Evolutionary conservation across 2,329 filamentous ascomycete genomes (phyloP).

Genomic region (Aspergillus piperis): DNA sequence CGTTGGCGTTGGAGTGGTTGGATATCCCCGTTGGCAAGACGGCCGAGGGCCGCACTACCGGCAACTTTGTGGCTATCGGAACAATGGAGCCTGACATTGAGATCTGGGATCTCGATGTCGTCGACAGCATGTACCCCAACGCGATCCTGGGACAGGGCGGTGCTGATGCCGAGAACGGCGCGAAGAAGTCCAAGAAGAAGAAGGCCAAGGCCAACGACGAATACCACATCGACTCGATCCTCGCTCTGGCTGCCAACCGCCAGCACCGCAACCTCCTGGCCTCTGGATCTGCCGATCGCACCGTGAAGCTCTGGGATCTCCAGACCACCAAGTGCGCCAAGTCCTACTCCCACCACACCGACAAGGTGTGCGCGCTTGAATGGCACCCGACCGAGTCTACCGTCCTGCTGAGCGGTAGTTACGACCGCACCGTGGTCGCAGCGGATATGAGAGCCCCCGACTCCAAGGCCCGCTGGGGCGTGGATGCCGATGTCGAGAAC

Average conservation of each 20-base stretch:
- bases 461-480: slow-evolving; percentile 82
- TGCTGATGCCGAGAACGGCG: slow-evolving; percentile 45
- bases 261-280: slow-evolving; percentile 92
- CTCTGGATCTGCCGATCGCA: slow-evolving; percentile 93
- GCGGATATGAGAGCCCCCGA: slow-evolving; percentile 94
- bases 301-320: slow-evolving; percentile 96
- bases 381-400: slow-evolving; percentile 91
- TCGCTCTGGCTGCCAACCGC: slow-evolving; percentile 87
- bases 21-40: slow-evolving; percentile 83
- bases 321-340: slow-evolving; percentile 90
- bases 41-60: slow-evolving; percentile 64
- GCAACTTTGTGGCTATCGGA: slow-evolving; percentile 91
- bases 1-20: slow-evolving; percentile 92
- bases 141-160: slow-evolving; percentile 82
- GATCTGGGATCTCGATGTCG: slow-evolving; percentile 93
- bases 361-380: slow-evolving; percentile 94
- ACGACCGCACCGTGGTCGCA: slow-evolving; percentile 91
- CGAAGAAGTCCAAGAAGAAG: slow-evolving; percentile 78
- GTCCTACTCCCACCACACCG: slow-evolving; percentile 92
- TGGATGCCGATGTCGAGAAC: slow-evolving; percentile 92
- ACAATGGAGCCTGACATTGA: slow-evolving; percentile 99
- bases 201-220: slow-evolving; percentile 85
- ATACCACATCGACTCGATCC: slow-evolving; percentile 91
- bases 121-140: slow-evolving; percentile 98
- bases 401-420: slow-evolving; percentile 86